A percentile compares a stretch with the other conserved stretches of the same genome.
Evolutionary conservation across 2,329 filamentous ascomycete genomes (phyloP).

Genomic region (Blastomyces silverae): DNA sequence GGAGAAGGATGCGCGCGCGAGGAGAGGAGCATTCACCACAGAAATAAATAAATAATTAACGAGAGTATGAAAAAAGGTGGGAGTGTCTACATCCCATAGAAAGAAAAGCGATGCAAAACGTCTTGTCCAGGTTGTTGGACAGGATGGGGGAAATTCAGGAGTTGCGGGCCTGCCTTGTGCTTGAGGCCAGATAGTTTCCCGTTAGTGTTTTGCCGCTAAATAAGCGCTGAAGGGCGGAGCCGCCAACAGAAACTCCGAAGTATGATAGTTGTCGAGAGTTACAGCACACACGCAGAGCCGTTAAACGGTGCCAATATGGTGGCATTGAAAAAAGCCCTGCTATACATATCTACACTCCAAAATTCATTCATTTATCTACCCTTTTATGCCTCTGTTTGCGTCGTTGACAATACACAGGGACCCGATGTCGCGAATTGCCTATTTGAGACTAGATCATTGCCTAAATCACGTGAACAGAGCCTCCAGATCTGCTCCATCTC

Average conservation of each 20-base stretch:
- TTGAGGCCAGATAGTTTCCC: slow-evolving; percentile 11
- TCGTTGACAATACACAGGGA: too few species aligned
- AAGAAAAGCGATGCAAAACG: slow-evolving; percentile 23
- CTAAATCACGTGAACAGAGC: not conserved
- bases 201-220: slow-evolving; percentile 1
- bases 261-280: not conserved
- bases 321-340: too few species aligned
- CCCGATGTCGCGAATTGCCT: not conserved
- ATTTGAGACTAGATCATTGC: not conserved
- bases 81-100: slow-evolving; percentile 33
- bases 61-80: slow-evolving; percentile 33
- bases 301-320: not conserved
- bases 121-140: slow-evolving; percentile 16
- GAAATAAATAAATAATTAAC: slow-evolving; percentile 26
- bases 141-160: slow-evolving; percentile 12
- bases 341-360: not conserved
- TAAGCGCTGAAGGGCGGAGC: not conserved
- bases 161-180: not conserved
- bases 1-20: not conserved
- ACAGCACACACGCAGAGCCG: too few species aligned
- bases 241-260: not conserved
- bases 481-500: not conserved
- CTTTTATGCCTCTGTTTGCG: not conserved
- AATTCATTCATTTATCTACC: not conserved
- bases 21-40: not conserved